These are phyloP conservation scores for Salvia sclarea DNA, from an alignment of 305 asterid species.

Conservation along the genomic window DNA sequence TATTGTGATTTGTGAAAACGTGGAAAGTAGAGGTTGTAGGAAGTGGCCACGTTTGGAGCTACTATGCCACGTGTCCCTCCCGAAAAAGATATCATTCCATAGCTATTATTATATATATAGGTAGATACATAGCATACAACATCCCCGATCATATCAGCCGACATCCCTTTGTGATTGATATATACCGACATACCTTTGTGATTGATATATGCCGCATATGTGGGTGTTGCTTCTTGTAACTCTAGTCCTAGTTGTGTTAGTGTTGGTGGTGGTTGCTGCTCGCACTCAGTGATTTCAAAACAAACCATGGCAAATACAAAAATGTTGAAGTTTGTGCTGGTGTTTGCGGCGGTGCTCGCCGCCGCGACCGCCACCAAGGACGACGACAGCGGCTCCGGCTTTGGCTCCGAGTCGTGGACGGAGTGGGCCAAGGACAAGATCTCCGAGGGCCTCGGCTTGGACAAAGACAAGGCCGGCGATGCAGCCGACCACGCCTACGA, in stretches of 20 bases:
- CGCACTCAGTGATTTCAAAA: not conserved
- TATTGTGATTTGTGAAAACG: no score
- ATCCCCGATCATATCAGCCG: no score
- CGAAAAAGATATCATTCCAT: not conserved
- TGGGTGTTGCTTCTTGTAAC: constrained; percentile 41
- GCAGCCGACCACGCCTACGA: no score
- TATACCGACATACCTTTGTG: no score
- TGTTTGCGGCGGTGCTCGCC: not conserved
- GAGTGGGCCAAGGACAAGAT: constrained; percentile 77
- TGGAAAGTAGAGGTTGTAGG: constrained; percentile 3
- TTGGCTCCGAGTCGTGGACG: constrained; percentile 57
- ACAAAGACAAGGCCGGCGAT: no score
- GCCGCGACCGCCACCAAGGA: no score
- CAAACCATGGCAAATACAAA: not conserved
- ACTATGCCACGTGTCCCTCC: constrained; percentile 26
- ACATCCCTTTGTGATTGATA: no score
- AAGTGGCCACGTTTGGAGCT: constrained; percentile 29
- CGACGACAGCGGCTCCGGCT: no score
- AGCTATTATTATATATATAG: no score
- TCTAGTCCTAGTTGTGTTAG: constrained; percentile 28
- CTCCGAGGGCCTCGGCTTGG: constrained; percentile 21
- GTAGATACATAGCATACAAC: no score
- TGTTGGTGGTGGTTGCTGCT: constrained; percentile 23
- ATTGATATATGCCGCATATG: constrained; percentile 32
- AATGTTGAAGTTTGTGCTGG: not conserved